Percentiles rank a stretch among this genome's conserved stretches.
phyloP scores from a whole-genome alignment of 2,329 filamentous ascomycete species.

The Drechslera avenae region DNA sequence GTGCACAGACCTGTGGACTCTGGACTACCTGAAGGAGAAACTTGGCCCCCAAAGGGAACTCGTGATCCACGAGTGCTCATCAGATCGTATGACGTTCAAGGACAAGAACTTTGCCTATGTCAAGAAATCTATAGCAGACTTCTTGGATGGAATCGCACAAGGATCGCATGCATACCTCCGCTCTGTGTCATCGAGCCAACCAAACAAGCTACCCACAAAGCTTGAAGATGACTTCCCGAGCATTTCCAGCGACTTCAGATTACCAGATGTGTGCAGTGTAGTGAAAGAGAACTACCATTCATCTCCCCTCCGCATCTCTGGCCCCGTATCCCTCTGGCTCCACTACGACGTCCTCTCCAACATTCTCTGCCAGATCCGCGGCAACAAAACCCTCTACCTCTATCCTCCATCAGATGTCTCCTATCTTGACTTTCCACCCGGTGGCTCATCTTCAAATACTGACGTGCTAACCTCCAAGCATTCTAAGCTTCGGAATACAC shows the following conservation, averaged over 20 bases:
- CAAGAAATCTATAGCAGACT: conserved; percentile 68
- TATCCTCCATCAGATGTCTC: conserved; percentile 79
- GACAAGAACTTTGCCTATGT: conserved; percentile 81
- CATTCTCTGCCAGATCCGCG: conserved; percentile 77
- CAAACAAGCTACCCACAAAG: conserved; percentile 71
- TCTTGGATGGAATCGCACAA: conserved; percentile 62
- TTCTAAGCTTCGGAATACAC: conserved; percentile 47
- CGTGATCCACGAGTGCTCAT: conserved; percentile 72
- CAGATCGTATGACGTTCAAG: conserved; percentile 76
- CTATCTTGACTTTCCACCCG: conserved; percentile 72
- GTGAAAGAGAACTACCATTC: conserved; percentile 71
- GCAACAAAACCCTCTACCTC: conserved; percentile 73
- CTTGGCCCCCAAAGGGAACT: conserved; percentile 58
- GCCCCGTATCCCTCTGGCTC: conserved; percentile 83
- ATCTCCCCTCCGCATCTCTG: conserved; percentile 79
- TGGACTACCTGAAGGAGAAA: conserved; percentile 67
- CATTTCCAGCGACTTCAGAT: conserved; percentile 70
- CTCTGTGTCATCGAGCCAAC: conserved; percentile 71
- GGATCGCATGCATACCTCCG: conserved; percentile 77
- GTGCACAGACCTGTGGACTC: conserved; percentile 71
- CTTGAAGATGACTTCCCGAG: conserved; percentile 73
- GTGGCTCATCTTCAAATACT: conserved; percentile 78
- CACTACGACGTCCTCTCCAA: conserved; percentile 94
- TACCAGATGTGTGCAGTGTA: conserved; percentile 56
- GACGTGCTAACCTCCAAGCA: conserved; percentile 64